Evolutionary conservation across 768 basidiomycete species (phyloP).

Genomic region (Plicaturopsis crispa): DNA sequence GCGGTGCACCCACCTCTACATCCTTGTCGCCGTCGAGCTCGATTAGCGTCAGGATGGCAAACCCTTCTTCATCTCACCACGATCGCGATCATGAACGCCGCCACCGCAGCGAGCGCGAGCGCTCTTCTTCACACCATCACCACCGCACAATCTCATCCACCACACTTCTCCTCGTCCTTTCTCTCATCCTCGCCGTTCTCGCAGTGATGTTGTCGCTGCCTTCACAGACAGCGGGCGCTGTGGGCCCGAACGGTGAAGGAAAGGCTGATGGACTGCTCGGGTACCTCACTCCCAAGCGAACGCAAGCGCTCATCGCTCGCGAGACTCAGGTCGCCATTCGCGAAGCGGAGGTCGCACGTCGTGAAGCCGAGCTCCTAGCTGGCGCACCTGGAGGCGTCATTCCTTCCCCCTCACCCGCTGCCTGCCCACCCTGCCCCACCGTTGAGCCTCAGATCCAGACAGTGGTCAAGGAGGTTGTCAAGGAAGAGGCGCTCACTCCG

Average conservation of each 20-base stretch:
- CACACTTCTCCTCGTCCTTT: slow-evolving; percentile 79
- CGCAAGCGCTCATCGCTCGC: slow-evolving; percentile 71
- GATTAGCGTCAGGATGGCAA: slow-evolving; percentile 76
- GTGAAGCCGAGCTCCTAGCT: slow-evolving; percentile 73
- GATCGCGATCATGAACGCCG: slow-evolving; percentile 41
- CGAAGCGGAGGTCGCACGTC: slow-evolving; percentile 83
- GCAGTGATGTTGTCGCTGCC: slow-evolving; percentile 88
- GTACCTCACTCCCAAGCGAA: slow-evolving; percentile 75
- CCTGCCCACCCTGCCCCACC: slow-evolving; percentile 55
- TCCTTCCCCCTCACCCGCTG: slow-evolving; percentile 39
- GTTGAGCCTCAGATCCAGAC: slow-evolving; percentile 66
- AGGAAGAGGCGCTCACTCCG: slow-evolving; percentile 70
- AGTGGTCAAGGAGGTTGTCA: slow-evolving; percentile 82
- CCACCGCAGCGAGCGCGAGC: slow-evolving; percentile 33
- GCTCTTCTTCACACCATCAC: slow-evolving; percentile 62
- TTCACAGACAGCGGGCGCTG: slow-evolving; percentile 30
- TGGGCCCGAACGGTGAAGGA: slow-evolving; percentile 30
- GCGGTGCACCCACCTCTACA: slow-evolving; percentile 42
- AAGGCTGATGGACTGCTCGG: slow-evolving; percentile 52
- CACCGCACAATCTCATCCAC: slow-evolving; percentile 86
- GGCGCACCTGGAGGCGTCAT: slow-evolving; percentile 80
- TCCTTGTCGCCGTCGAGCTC: slow-evolving; percentile 72
- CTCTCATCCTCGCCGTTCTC: slow-evolving; percentile 80
- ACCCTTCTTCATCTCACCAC: slow-evolving; percentile 77
- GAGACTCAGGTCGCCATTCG: slow-evolving; percentile 76